Evolutionary conservation across 495 filamentous ascomycete genomes (phyloP).

Genomic region (Evernia prunastri): DNA sequence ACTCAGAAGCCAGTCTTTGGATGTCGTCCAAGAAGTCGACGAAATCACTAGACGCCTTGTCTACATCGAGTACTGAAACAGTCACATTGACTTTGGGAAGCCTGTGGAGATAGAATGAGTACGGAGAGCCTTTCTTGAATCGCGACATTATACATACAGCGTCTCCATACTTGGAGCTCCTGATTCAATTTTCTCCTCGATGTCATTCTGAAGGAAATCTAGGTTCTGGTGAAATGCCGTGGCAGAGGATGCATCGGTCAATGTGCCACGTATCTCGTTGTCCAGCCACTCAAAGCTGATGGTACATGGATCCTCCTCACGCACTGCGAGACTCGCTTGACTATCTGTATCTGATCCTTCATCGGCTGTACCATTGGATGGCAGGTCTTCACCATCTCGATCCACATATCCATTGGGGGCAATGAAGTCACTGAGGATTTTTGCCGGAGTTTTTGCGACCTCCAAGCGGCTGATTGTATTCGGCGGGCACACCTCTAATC

Average conservation of each 20-base stretch:
- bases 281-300: constrained; percentile 25
- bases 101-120: background rate
- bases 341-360: background rate
- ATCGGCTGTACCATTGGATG: background rate
- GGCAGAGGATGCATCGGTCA: background rate
- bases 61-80: constrained; percentile 18
- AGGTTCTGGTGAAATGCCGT: constrained; percentile 13
- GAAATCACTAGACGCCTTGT: constrained; percentile 10
- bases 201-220: background rate
- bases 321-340: background rate
- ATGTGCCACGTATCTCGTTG: background rate
- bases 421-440: constrained; percentile 32
- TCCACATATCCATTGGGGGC: constrained; percentile 30
- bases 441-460: constrained; percentile 17
- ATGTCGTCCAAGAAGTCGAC: constrained; percentile 14
- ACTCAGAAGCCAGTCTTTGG: background rate
- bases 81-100: background rate
- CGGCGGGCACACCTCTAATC: constrained; percentile 2
- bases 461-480: background rate
- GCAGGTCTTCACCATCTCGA: constrained; percentile 3
- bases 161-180: constrained; percentile 1
- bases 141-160: background rate
- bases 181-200: background rate
- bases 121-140: background rate
- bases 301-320: constrained; percentile 12